Base-by-base conservation (phyloP, 371 early-diverging fungal genomes). In the Thermomucor indicae-seudaticae region DNA sequence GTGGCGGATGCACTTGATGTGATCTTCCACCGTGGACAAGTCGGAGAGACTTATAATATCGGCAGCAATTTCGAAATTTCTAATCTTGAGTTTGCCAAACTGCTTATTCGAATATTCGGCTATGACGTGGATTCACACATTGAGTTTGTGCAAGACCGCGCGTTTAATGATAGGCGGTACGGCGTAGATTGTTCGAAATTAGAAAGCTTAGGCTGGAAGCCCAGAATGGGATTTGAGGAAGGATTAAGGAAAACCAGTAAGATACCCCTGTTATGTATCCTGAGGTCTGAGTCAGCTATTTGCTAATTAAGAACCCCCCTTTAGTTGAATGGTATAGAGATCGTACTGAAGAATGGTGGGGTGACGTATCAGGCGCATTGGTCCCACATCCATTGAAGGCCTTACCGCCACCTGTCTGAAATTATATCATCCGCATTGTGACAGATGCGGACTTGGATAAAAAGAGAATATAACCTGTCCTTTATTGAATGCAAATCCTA, bases 11-110 rank as follows among this genome's bases (percentile, higher is more conserved):
- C 92, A 8, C 67, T 93, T 40, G 83, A 86, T 47, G 54, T 79
- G 3, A 83, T 93, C 30, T 67, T 91, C 35, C 81, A 89, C 45
- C 66, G 75, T 16, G 85, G 86, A 5, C 51, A 65, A 24, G 58
- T 80, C 8, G 92, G 92, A 12, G 81, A 60, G 54, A 84, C 85
- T 10, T 93, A 93, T 70, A 93, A 93, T 63, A 89, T 93, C 46
- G 91, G 91, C 0, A 74, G 84, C 23, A 82, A 86, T 5, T 75
- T 75, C 50, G 93, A 93, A 55, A 73, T 91, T 19, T 76, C 85
- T 16, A 93, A 91, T 55, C 56, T 85, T 1, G 79, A 82, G 29
- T 71, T 93, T 53, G 86, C 90, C 11, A 68, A 71, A 46, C 55
- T 67, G 10, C 66, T 92, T 38, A 79, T 89, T 27, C 54, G 72